Evolutionary conservation across 371 early-diverging fungal genomes (phyloP), one percentile per base, ranked within the genome.

Genomic region (Mucor mucedo): DNA sequence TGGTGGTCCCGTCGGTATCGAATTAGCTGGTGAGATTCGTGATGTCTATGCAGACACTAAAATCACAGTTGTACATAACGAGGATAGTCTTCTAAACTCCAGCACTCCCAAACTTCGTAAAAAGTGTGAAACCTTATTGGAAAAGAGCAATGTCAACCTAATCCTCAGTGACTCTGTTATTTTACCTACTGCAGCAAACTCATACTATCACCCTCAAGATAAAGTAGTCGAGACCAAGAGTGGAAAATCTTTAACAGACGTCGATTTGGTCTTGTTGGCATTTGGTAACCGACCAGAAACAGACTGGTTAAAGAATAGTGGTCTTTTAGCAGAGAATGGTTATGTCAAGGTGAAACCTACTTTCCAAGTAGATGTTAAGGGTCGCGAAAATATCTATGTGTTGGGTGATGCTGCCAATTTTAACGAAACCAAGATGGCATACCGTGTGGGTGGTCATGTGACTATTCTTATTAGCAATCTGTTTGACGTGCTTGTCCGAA

Each of bases 391-490:
- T 58, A 78, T 87, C 32, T 89, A 85, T 69, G 86, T 80, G 3
- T 33, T 84, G 5, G 89, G 89, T 41, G 89, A 89, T 60, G 83
- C 71, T 33, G 82, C 84, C 16, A 73, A 83, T 47, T 59, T 86
- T 44, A 68, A 76, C 0, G 75, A 79, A 60, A 62, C 78, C 4
- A 89, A 89, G 58, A 58, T 79, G 55, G 88, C 80, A 7, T 82
- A 67, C 54, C 71, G 76, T 63, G 75, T 75, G 5, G 14, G 41
- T 13, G n/a, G 32, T 47, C 62, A 60, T 52, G 52, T 72, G 1
- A 52, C 62, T 9, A 63, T 76, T 0, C 68, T 77, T 4, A 72
- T 87, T 41, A 50, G 59, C 30, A 70, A 68, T 30, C 35, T 82
- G 6, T 62, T 78, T 21, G 41, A 53, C 0, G 29, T 62, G 49